Evolutionary conservation across 352 stramenopile genomes (phyloP), one percentile per base, ranked within the genome.

Genomic region (Globisporangium orthogonon): DNA sequence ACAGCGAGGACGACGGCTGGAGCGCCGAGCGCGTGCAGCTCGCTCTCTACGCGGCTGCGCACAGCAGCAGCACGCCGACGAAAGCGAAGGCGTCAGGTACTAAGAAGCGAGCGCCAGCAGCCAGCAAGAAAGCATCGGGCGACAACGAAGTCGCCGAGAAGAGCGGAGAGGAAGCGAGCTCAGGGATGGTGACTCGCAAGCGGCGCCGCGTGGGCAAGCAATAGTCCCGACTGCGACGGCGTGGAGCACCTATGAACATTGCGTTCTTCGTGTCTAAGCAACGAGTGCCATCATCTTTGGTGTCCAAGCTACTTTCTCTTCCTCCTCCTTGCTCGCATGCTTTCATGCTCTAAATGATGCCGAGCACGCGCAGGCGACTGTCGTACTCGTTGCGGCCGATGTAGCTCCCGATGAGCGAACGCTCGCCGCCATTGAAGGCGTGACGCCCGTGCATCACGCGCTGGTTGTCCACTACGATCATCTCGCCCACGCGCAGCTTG

Each of bases 301-400:
- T 43, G 5, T 29, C 28, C 2, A 33, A 15, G 46, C 7, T 5
- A 0, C 28, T 37, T 7, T 33, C 4, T 17, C 37, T 56, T 7
- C 41, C 46, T 49, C 29, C 23, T 23, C 23, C 23, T 37, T 41
- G 6, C 40, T 44, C 37, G 35, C 46, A 10, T 17, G 40, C n/a
- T 41, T 9, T 31, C 18, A 3, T 18, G 4, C 11, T 66, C 65
- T 76, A 94, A 65, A 94, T 87, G 62, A 94, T 90, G n/a, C 65
- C 72, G 4, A 94, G 69, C 35, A 90, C 70, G 29, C 84, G 84
- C n/a, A 94, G 70, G 11, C 84, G 76, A 54, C 82, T 92, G 50
- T 94, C 84, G 62, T 91, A 96, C 63, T 94, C 84, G 50, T 69
- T 91, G 49, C 75, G 79, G 30, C 85, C 84, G 54, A 96, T 94